Evolutionary conservation across 371 early-diverging fungal genomes (phyloP), one percentile per base, ranked within the genome.

Genomic region (Syncephalastrum racemosum): DNA sequence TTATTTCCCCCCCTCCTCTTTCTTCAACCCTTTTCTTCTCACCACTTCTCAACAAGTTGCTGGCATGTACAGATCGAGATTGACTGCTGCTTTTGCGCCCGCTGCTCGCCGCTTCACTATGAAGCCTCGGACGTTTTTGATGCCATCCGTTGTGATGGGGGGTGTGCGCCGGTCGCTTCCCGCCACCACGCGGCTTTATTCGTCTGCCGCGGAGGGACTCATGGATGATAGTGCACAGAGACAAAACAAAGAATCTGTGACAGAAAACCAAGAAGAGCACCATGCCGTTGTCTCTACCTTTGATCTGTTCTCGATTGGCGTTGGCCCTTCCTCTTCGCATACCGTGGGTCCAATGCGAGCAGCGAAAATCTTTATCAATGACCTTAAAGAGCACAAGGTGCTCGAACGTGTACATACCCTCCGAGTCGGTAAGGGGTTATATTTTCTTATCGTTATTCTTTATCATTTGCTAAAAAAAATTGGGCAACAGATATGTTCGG

Each of bases 301-400:
- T 79, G 96, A 97, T 79, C 66, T 97, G 60, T 97, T 95, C 66
- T 93, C 93, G 19, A 94, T 97, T 52, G 96, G 97, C 31, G 90
- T 97, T 16, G 97, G 97, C 0, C 97, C 97, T 2, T 92, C 92
- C 18, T 92, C 92, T 66, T 89, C 91, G 46, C 91, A 91, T 64
- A 92, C 92, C 0, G 95, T 95, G 15, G 97, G 97, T 15, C 97
- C 97, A 4, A 95, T 97, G 95, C 86, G 97, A 31, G 96, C 97
- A 14, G 94, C 94, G 20, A 92, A 91, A 70, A 93, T 94, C 56
- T 97, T 97, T 75, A 82, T 94, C 40, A 83, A 84, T 57, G 95
- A 96, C 60, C 67, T 96, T 46, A 81, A 78, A 75, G 78, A 85
- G 20, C 86, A 86, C 62, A 62, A 75, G 3, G 78, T 94, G n/a